Conservation (phyloP, 257 asterid species). For the Scutellaria baicalensis region DNA sequence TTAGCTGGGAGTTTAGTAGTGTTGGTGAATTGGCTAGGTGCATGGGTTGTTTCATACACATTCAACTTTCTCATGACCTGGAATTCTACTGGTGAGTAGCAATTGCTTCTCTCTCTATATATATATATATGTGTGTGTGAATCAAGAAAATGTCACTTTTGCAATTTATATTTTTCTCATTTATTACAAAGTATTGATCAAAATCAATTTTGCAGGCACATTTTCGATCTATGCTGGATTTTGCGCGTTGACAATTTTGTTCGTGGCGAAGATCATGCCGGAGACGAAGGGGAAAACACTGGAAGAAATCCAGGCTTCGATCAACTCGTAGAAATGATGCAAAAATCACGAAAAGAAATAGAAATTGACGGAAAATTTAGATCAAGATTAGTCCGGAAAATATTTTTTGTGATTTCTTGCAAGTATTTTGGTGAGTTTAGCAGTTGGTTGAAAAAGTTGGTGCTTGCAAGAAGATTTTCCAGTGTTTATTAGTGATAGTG, state of each 20-base stretch:
- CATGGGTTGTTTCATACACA: slow-evolving; percentile 81
- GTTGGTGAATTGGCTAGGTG: slow-evolving; percentile 78
- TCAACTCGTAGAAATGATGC: slow-evolving; percentile 27
- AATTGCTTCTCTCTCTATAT: neutral
- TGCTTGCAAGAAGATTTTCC: neutral
- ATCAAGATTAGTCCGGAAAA: too few relatives aligned
- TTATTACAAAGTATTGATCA: neutral
- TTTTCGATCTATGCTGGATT: slow-evolving; percentile 47
- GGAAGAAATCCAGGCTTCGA: slow-evolving; percentile 71
- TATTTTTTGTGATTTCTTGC: too few relatives aligned
- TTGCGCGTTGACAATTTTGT: slow-evolving; percentile 39
- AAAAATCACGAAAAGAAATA: neutral
- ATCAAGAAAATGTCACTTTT: neutral
- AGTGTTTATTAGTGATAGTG: neutral
- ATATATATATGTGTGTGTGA: too few relatives aligned
- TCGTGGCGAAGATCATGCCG: slow-evolving; percentile 66
- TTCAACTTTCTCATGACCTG: slow-evolving; percentile 74
- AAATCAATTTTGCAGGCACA: slow-evolving; percentile 36
- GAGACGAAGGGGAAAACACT: slow-evolving; percentile 87
- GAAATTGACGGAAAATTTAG: too few relatives aligned
- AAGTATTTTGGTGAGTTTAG: too few relatives aligned
- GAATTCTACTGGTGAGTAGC: slow-evolving; percentile 53
- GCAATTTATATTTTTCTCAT: neutral
- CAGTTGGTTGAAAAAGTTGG: too few relatives aligned
- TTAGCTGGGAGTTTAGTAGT: slow-evolving; percentile 77